These are phyloP conservation scores for Periconia macrospinosa DNA, from an alignment of 2,329 filamentous ascomycete genomes.

Conservation along the genomic window DNA sequence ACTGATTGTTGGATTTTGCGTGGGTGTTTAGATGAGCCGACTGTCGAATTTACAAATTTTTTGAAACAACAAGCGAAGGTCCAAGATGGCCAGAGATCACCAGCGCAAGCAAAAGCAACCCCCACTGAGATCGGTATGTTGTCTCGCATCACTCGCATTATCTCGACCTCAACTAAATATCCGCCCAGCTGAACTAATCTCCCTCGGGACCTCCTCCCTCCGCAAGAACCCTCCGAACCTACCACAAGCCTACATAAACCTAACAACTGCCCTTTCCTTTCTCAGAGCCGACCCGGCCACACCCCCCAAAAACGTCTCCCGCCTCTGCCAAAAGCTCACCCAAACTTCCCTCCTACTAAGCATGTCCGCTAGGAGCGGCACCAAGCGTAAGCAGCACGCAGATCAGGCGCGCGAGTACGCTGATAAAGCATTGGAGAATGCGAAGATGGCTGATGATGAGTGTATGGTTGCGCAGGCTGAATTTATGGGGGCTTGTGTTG, in stretches of 20 bases:
- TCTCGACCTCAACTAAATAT: background rate
- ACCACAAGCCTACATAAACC: conserved; percentile 10
- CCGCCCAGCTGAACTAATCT: conserved; percentile 7
- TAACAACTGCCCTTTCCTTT: conserved; percentile 14
- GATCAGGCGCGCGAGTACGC: conserved; percentile 13
- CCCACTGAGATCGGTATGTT: conserved; percentile 7
- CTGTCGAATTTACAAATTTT: conserved; percentile 1
- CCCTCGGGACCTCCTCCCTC: conserved; percentile 6
- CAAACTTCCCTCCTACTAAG: conserved; percentile 12
- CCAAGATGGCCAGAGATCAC: background rate
- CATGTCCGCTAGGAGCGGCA: background rate
- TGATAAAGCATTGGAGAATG: conserved; percentile 11
- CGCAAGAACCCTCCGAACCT: conserved; percentile 2
- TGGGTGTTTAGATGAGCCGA: conserved; percentile 4
- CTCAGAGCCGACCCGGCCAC: conserved; percentile 9
- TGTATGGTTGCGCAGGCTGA: conserved; percentile 16
- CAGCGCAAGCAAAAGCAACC: conserved; percentile 4
- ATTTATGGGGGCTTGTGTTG: conserved; percentile 12
- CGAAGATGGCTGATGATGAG: conserved; percentile 2
- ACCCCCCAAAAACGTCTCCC: conserved; percentile 15
- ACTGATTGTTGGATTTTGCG: background rate
- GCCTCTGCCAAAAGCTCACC: conserved; percentile 19
- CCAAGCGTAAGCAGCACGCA: conserved; percentile 7
- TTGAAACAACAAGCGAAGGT: conserved; percentile 1
- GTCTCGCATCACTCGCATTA: background rate